A percentile compares a stretch with the other conserved stretches of the same genome.
These are phyloP conservation scores for Domatiomyces catenatus DNA, from an alignment of 2,329 filamentous ascomycete genomes.

Conservation along the genomic window DNA sequence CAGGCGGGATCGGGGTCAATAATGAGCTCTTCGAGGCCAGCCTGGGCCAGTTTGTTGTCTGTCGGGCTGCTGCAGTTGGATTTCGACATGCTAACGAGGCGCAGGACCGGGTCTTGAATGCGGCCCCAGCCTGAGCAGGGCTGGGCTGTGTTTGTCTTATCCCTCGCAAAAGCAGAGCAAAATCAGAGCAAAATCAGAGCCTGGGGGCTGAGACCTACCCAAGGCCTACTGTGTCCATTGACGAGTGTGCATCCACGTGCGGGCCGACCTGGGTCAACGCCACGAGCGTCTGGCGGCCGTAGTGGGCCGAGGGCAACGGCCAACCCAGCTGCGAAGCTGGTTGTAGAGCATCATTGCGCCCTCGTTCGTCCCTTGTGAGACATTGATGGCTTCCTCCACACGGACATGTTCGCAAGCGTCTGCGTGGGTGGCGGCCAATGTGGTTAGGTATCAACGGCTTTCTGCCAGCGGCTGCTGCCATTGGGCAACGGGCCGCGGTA, in stretches of 20 bases:
- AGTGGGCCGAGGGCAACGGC: not conserved
- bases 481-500: not conserved
- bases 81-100: slow-evolving; percentile 2
- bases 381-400: not conserved
- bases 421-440: not conserved
- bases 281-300: not conserved
- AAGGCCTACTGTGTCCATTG: not conserved
- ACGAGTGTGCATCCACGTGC: not conserved
- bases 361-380: not conserved
- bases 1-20: slow-evolving; percentile 45
- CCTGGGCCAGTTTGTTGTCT: slow-evolving; percentile 36
- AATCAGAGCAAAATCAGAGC: too few relatives aligned
- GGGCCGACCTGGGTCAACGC: not conserved
- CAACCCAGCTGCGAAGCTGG: not conserved
- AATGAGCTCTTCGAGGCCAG: slow-evolving; percentile 51
- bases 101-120: slow-evolving; percentile 18
- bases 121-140: not conserved
- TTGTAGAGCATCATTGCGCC: not conserved
- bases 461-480: not conserved
- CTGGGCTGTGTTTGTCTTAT: too few relatives aligned
- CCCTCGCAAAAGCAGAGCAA: too few relatives aligned
- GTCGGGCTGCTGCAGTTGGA: slow-evolving; percentile 10
- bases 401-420: not conserved
- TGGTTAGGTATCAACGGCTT: not conserved
- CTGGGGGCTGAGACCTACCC: not conserved